Evolutionary conservation across 2,329 filamentous ascomycete genomes (phyloP).

Genomic region (Samsoniella hepiali): DNA sequence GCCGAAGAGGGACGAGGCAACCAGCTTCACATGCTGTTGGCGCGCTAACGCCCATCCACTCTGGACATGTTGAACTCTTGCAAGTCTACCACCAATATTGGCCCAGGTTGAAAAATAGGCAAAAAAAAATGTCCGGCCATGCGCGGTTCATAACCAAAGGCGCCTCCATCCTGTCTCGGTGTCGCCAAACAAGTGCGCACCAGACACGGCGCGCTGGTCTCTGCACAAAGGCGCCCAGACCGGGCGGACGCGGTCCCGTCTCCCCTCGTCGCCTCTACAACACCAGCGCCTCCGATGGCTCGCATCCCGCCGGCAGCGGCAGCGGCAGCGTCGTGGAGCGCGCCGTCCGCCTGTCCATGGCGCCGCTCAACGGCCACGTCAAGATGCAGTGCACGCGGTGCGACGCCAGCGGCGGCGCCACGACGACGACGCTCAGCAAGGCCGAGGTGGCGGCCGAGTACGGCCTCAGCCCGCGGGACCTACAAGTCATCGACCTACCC

Average conservation of each 20-base stretch:
- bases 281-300: not conserved
- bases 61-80: too few relatives aligned
- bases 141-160: not conserved
- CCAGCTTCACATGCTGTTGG: too few relatives aligned
- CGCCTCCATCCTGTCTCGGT: not conserved
- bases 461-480: constrained; percentile 27
- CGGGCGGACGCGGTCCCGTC: not conserved
- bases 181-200: not conserved
- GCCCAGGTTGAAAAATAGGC: too few relatives aligned
- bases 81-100: too few relatives aligned
- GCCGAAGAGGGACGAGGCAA: too few relatives aligned
- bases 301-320: not conserved
- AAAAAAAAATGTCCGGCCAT: not conserved
- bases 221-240: not conserved
- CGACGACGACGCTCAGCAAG: constrained; percentile 20
- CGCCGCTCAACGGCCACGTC: constrained; percentile 13
- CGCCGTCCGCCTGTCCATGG: constrained; percentile 1
- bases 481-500: constrained; percentile 32
- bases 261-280: not conserved
- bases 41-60: too few relatives aligned
- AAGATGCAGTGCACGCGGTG: constrained; percentile 16
- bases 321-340: not conserved
- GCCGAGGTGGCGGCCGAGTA: constrained; percentile 17
- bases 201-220: not conserved
- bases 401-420: constrained; percentile 2